A percentile compares a stretch with the other conserved stretches of the same genome.
These are phyloP conservation scores for Saccharomyces hybrid DNA, from an alignment of 1,139 yeast species.

Conservation along the genomic window DNA sequence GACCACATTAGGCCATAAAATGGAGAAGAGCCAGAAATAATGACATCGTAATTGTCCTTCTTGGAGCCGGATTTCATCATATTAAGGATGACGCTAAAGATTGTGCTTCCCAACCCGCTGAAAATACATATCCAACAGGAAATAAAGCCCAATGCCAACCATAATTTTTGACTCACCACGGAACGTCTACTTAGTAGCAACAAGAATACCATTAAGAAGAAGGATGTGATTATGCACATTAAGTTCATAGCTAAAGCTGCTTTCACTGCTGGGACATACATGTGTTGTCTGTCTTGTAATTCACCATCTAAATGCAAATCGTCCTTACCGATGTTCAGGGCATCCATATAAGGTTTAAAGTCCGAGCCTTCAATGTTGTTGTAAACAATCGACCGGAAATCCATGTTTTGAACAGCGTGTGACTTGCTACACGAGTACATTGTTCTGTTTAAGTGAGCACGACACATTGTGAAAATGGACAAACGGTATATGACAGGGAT, in stretches of 20 bases:
- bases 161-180: slow-evolving; percentile 5
- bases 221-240: slow-evolving; percentile 17
- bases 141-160: slow-evolving; percentile 10
- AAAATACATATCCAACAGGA: slow-evolving; percentile 17
- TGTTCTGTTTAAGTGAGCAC: slow-evolving; percentile 16
- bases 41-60: slow-evolving; percentile 27
- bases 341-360: slow-evolving; percentile 17
- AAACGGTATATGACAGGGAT: slow-evolving; percentile 27
- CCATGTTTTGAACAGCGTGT: slow-evolving; percentile 28
- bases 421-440: slow-evolving; percentile 21
- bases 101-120: slow-evolving; percentile 25
- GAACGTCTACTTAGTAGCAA: slow-evolving; percentile 3
- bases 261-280: slow-evolving; percentile 27
- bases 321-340: slow-evolving; percentile 11
- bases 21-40: slow-evolving; percentile 20
- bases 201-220: slow-evolving; percentile 12
- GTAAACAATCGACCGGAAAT: slow-evolving; percentile 12
- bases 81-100: slow-evolving; percentile 24
- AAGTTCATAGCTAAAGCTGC: slow-evolving; percentile 25
- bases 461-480: slow-evolving; percentile 29
- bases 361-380: slow-evolving; percentile 9
- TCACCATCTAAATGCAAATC: slow-evolving; percentile 21
- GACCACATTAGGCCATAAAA: slow-evolving; percentile 28
- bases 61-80: slow-evolving; percentile 30
- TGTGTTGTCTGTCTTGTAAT: slow-evolving; percentile 22